phyloP scores from a whole-genome alignment of 2,329 filamentous ascomycete genomes.

The Pseudogymnoascus sp. region DNA sequence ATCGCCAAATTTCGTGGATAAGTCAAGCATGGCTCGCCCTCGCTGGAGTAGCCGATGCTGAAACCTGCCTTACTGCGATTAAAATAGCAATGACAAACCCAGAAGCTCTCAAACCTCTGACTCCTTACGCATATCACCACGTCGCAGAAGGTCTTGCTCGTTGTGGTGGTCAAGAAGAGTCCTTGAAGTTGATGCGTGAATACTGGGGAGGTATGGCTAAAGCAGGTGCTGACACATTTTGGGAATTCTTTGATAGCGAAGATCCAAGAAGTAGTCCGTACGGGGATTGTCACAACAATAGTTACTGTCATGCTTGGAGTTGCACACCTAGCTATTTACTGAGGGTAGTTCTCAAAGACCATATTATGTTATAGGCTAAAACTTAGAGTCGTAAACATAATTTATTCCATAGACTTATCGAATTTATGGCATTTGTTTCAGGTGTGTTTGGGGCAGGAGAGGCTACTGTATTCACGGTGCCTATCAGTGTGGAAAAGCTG shows the following conservation, averaged over 20 bases:
- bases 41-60: constrained; percentile 18
- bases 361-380: background rate
- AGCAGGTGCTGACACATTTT: constrained; percentile 28
- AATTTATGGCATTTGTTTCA: background rate
- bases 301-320: constrained; percentile 29
- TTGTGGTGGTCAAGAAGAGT: constrained; percentile 22
- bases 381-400: background rate
- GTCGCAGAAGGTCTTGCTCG: constrained; percentile 24
- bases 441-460: background rate
- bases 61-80: constrained; percentile 18
- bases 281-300: constrained; percentile 27
- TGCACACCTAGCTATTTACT: constrained; percentile 27
- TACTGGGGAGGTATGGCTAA: constrained; percentile 29
- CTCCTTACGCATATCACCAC: constrained; percentile 27
- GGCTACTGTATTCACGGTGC: background rate
- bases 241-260: constrained; percentile 26
- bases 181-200: constrained; percentile 24
- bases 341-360: constrained; percentile 17
- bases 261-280: constrained; percentile 26
- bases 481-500: background rate
- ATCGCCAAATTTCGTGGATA: constrained; percentile 24
- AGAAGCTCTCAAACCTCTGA: constrained; percentile 24
- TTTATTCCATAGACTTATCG: background rate
- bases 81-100: constrained; percentile 20
- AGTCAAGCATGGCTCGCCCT: constrained; percentile 29